Evolutionary conservation across 441 rosid genomes (phyloP).

Genomic region (Lepidium campestre): DNA sequence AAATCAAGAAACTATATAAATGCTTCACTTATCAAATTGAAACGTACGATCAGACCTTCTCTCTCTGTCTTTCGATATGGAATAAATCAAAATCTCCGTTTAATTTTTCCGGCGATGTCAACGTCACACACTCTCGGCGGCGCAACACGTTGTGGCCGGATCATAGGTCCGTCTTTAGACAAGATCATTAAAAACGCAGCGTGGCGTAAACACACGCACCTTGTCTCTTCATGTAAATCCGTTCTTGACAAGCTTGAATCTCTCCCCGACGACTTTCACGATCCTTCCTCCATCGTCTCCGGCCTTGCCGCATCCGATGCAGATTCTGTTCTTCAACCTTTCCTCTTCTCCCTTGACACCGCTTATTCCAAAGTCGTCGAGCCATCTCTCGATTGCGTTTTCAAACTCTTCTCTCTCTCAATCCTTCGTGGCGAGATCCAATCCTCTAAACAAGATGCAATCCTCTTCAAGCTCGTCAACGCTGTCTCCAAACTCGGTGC

Average conservation of each 20-base stretch:
- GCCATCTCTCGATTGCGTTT: slow-evolving; percentile 78
- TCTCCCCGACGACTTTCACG: slow-evolving; percentile 39
- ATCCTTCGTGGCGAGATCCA: slow-evolving; percentile 64
- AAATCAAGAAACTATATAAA: slow-evolving; percentile 21
- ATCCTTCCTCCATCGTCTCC: slow-evolving; percentile 43
- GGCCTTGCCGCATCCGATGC: slow-evolving; percentile 62
- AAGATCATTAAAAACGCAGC: slow-evolving; percentile 92
- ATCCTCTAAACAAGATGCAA: slow-evolving; percentile 7
- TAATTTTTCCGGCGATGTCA: slow-evolving; percentile 35
- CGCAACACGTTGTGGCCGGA: slow-evolving; percentile 72
- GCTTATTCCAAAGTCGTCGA: slow-evolving; percentile 65
- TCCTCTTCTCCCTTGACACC: slow-evolving; percentile 68
- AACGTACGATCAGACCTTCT: slow-evolving; percentile 20
- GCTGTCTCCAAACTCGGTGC: slow-evolving; percentile 54
- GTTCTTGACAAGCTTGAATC: slow-evolving; percentile 75
- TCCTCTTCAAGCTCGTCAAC: slow-evolving; percentile 41
- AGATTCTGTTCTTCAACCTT: slow-evolving; percentile 55
- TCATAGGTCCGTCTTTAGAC: slow-evolving; percentile 65
- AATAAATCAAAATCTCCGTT: neutral
- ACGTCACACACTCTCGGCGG: slow-evolving; percentile 76
- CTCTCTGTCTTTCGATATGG: neutral
- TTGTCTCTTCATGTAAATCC: slow-evolving; percentile 83
- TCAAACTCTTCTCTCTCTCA: slow-evolving; percentile 67
- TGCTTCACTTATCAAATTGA: neutral
- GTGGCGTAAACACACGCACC: slow-evolving; percentile 87